These are phyloP conservation scores for Agastache rugosa DNA, from an alignment of 257 asterid genomes.

Conservation along the genomic window DNA sequence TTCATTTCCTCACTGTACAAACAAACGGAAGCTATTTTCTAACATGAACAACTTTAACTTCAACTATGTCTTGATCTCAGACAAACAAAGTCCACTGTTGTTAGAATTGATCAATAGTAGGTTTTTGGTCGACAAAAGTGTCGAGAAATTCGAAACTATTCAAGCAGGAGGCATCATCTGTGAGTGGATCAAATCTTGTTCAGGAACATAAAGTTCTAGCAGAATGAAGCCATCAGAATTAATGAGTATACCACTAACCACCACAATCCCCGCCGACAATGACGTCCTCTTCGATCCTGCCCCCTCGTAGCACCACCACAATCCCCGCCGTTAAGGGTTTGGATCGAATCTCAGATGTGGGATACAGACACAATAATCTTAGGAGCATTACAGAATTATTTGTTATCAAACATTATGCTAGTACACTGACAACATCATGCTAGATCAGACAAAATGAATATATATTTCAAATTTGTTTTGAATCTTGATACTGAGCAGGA, in stretches of 20 bases:
- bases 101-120: background rate
- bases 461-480: conserved; percentile 6
- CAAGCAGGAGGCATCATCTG: conserved; percentile 5
- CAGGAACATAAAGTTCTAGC: background rate
- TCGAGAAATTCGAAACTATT: conserved; percentile 5
- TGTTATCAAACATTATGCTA: background rate
- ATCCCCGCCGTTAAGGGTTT: background rate
- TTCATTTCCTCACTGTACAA: conserved; percentile 19
- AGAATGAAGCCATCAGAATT: conserved; percentile 13
- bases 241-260: conserved; percentile 21
- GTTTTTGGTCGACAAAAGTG: background rate
- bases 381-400: background rate
- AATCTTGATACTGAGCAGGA: background rate
- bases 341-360: background rate
- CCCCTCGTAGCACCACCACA: background rate
- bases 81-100: background rate
- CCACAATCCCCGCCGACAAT: too few relatives aligned
- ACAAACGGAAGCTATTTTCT: background rate
- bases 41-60: background rate
- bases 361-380: conserved; percentile 20
- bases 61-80: background rate
- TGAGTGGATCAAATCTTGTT: conserved; percentile 25
- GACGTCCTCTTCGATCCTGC: background rate
- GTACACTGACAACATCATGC: conserved; percentile 32
- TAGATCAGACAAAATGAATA: conserved; percentile 29